Evolutionary conservation across 1,284 basidiomycete species (phyloP), one percentile per base, ranked within the genome.

Genomic region (Boletellus deceptivus): DNA sequence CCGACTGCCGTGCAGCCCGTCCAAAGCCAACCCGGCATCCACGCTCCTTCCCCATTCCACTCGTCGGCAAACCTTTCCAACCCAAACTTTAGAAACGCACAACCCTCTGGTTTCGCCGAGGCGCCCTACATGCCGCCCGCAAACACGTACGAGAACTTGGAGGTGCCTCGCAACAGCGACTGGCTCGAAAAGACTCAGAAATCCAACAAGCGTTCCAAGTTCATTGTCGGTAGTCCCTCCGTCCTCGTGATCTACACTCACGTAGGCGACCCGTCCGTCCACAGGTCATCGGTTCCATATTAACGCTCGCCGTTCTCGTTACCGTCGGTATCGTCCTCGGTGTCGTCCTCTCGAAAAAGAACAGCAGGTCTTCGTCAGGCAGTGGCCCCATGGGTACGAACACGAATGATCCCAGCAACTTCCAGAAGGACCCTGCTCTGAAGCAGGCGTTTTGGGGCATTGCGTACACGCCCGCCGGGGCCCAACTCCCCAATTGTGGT

Each of bases 381-480:
- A 42, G 33, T 22, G 62, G 52, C 3, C 74, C 75, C 38, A 45
- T 62, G 36, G 68, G 75, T 54, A 73, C 74, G 1, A 71, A 82
- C 57, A 70, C 77, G 20, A 75, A 72, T 55, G 82, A 89, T 68
- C 84, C 86, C 3, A 83, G 77, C 65, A 71, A 75, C 31, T 91
- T 91, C 64, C 62, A 65, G 42, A 85, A 82, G 68, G 80, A 91
- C 67, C 44, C 74, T 5, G 68, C 73, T 9, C 70, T 92, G 42
- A 75, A 83, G 58, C 76, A 83, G 51, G 75, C 76, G 11, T 88
- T 88, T 72, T 91, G 75, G 61, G 88, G 80, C 29, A 61, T 91
- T n/a, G 86, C 87, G 0, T 91, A 91, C 68, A 86, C 84, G 0
- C 86, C 88, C 1, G 72, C 74, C 39, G 78, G 81, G 49, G 72